These are phyloP conservation scores for Ceratobasidium papillatum DNA, from an alignment of 1,284 basidiomycete genomes.

Conservation along the genomic window DNA sequence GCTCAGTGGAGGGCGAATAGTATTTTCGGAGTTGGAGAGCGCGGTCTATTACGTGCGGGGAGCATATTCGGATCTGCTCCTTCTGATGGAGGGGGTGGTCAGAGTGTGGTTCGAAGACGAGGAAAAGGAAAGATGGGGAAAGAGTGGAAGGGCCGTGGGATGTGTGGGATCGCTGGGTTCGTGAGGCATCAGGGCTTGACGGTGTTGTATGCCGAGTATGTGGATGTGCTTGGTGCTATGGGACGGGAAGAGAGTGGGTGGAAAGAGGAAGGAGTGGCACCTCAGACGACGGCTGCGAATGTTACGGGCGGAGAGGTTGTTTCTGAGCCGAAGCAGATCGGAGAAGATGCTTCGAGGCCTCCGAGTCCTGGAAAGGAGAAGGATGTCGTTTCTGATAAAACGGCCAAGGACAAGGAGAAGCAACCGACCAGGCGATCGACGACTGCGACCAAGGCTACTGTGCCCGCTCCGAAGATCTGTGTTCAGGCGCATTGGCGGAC, in stretches of 20 bases:
- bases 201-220: constrained; percentile 62
- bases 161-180: constrained; percentile 56
- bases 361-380: constrained; percentile 35
- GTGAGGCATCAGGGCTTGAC: constrained; percentile 67
- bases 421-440: neutral
- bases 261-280: constrained; percentile 40
- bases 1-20: constrained; percentile 36
- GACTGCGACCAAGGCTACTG: neutral
- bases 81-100: neutral
- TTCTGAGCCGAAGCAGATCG: constrained; percentile 44
- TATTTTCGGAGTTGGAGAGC: constrained; percentile 32
- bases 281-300: constrained; percentile 35
- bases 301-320: constrained; percentile 46
- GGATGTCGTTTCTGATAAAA: constrained; percentile 51
- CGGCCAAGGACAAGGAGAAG: constrained; percentile 52
- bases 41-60: constrained; percentile 8
- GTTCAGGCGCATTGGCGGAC: constrained; percentile 41
- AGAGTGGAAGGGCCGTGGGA: constrained; percentile 39
- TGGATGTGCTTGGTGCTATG: constrained; percentile 47
- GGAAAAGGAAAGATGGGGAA: constrained; percentile 60
- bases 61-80: constrained; percentile 22
- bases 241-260: neutral
- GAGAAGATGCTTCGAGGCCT: constrained; percentile 36
- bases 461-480: constrained; percentile 35
- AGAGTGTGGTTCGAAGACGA: constrained; percentile 2